These are phyloP conservation scores for Moricandia arvensis DNA, from an alignment of 345 rosid genomes.

Conservation along the genomic window DNA sequence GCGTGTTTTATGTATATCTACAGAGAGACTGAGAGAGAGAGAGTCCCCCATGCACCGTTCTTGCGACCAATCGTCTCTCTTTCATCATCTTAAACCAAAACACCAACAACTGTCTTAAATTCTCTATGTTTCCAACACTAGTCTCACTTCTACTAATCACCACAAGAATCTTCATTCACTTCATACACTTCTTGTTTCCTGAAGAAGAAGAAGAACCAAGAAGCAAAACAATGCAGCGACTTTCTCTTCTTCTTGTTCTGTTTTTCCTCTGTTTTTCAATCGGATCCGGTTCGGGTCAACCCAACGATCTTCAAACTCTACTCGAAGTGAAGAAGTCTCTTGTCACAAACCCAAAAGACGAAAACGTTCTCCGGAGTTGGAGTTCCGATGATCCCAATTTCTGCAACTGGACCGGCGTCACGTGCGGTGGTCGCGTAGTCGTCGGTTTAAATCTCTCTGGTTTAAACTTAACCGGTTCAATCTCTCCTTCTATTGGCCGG, in stretches of 20 bases:
- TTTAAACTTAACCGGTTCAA: slow-evolving; percentile 59
- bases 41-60: slow-evolving; percentile 31
- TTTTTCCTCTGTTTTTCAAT: slow-evolving; percentile 8
- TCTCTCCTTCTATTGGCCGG: slow-evolving; percentile 47
- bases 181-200: slow-evolving; percentile 1
- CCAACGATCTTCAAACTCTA: slow-evolving; percentile 20
- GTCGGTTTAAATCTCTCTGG: slow-evolving; percentile 61
- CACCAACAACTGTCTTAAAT: slow-evolving; percentile 27
- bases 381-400: slow-evolving; percentile 35
- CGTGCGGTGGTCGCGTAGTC: slow-evolving; percentile 52
- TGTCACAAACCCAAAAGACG: slow-evolving; percentile 43
- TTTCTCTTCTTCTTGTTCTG: slow-evolving; percentile 7
- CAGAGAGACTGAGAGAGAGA: slow-evolving; percentile 25
- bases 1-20: not conserved
- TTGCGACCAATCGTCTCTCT: slow-evolving; percentile 18
- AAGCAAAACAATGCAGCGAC: slow-evolving; percentile 14
- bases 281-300: not conserved
- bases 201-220: not conserved
- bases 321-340: slow-evolving; percentile 41
- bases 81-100: not conserved
- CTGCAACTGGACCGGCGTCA: slow-evolving; percentile 70
- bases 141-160: not conserved
- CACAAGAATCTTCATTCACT: slow-evolving; percentile 1
- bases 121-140: slow-evolving; percentile 15
- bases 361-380: slow-evolving; percentile 58